phyloP scores from a whole-genome alignment of 2,329 filamentous ascomycete genomes.

The Diatrype stigma region DNA sequence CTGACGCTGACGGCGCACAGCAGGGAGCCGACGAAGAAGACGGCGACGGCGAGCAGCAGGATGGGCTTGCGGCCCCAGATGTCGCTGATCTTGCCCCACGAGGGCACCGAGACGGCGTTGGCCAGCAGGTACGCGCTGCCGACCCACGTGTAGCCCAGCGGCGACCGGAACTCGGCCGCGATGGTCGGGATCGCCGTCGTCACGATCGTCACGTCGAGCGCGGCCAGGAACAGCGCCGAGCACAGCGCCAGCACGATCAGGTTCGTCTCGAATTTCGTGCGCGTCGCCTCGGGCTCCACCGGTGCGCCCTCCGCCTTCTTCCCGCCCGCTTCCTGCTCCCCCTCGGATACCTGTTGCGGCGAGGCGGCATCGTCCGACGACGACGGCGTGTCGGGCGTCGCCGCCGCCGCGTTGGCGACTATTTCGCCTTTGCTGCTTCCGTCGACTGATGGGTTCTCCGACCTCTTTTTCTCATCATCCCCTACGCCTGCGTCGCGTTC shows the following conservation, averaged over 20 bases:
- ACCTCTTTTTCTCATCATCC: not conserved
- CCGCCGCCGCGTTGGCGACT: not conserved
- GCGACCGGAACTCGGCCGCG: slow-evolving; percentile 58
- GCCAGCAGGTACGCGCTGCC: slow-evolving; percentile 70
- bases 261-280: slow-evolving; percentile 25
- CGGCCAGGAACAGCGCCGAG: slow-evolving; percentile 45
- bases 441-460: not conserved
- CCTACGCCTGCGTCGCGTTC: not conserved
- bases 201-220: slow-evolving; percentile 58
- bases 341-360: too few species aligned
- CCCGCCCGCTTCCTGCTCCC: too few species aligned
- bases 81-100: slow-evolving; percentile 63
- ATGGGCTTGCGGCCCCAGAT: slow-evolving; percentile 56
- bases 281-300: slow-evolving; percentile 13
- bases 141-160: slow-evolving; percentile 72
- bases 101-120: slow-evolving; percentile 61
- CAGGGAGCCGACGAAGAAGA: slow-evolving; percentile 53
- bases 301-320: slow-evolving; percentile 3
- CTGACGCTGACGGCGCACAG: slow-evolving; percentile 46
- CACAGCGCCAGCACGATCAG: slow-evolving; percentile 29
- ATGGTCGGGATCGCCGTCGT: slow-evolving; percentile 66
- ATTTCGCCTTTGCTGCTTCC: slow-evolving; percentile 4
- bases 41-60: slow-evolving; percentile 43
- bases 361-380: not conserved
- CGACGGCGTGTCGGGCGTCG: not conserved